Conservation (phyloP, 2,329 filamentous ascomycete species). For the Aspergillus aculeatus region DNA sequence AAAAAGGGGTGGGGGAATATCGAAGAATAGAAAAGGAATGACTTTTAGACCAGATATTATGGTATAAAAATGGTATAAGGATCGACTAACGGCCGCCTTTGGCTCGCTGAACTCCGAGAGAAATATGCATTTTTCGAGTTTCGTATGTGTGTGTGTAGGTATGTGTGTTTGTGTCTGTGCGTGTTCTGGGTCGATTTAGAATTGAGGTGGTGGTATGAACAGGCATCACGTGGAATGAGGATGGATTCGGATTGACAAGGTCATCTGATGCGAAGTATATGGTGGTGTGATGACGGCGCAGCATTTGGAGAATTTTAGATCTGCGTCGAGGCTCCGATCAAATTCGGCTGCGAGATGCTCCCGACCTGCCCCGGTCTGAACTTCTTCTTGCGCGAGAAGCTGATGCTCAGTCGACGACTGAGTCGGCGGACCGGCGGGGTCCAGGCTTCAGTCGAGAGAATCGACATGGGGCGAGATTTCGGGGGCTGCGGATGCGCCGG, state of each 20-base stretch:
- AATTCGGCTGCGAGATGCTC: constrained; percentile 35
- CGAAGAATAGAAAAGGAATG: not conserved
- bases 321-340: constrained; percentile 35
- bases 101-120: constrained; percentile 7
- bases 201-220: not conserved
- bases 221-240: not conserved
- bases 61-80: not conserved
- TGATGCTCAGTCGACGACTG: constrained; percentile 27
- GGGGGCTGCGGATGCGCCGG: constrained; percentile 17
- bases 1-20: not conserved
- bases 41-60: constrained; percentile 7
- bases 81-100: constrained; percentile 3
- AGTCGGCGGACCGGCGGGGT: constrained; percentile 21
- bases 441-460: constrained; percentile 25
- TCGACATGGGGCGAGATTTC: constrained; percentile 25
- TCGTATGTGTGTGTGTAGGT: not conserved
- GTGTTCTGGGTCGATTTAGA: not conserved
- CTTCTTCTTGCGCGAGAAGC: constrained; percentile 24
- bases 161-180: not conserved
- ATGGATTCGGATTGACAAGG: not conserved
- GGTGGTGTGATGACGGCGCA: constrained; percentile 1
- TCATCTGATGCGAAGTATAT: not conserved
- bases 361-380: constrained; percentile 11
- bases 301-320: constrained; percentile 18
- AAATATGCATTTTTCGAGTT: not conserved